Evolutionary conservation across 1,139 yeast species (phyloP).

Genomic region (Geotrichum cucujoidarum): DNA sequence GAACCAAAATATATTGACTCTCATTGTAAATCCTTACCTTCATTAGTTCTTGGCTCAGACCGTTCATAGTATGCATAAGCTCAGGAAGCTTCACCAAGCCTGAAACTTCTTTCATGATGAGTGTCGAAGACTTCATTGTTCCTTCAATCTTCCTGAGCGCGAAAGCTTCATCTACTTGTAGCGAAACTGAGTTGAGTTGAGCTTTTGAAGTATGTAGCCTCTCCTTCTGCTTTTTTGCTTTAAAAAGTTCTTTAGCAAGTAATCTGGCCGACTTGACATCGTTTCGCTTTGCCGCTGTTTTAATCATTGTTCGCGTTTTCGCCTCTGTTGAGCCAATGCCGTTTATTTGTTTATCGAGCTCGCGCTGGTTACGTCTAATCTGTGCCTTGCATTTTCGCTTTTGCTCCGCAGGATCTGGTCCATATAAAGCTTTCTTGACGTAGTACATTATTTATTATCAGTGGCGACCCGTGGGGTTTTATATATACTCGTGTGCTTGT

Average conservation of each 20-base stretch:
- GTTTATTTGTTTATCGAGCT: conserved; percentile 70
- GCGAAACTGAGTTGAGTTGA: conserved; percentile 73
- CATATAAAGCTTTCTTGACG: conserved; percentile 82
- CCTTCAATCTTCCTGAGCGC: conserved; percentile 79
- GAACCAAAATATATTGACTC: not conserved
- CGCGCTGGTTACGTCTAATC: conserved; percentile 79
- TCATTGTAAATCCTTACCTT: conserved; percentile 37
- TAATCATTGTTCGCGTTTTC: conserved; percentile 73
- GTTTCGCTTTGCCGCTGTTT: conserved; percentile 68
- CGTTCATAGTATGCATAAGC: conserved; percentile 78
- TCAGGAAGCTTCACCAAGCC: conserved; percentile 73
- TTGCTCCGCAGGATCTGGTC: conserved; percentile 95
- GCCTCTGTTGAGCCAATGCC: conserved; percentile 47
- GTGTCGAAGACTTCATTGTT: conserved; percentile 73
- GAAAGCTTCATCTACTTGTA: conserved; percentile 91
- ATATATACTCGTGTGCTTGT: too few relatives aligned
- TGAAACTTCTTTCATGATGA: conserved; percentile 85
- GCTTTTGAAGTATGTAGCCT: conserved; percentile 78
- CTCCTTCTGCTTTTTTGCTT: conserved; percentile 67
- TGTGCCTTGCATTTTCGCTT: conserved; percentile 78
- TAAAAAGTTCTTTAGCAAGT: conserved; percentile 78
- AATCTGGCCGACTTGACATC: conserved; percentile 70
- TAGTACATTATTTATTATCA: conserved; percentile 38
- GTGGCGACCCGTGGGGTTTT: too few relatives aligned
- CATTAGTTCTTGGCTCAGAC: conserved; percentile 79